Evolutionary conservation across 441 rosid species (phyloP).

Genomic region (Erysimum pusillum): DNA sequence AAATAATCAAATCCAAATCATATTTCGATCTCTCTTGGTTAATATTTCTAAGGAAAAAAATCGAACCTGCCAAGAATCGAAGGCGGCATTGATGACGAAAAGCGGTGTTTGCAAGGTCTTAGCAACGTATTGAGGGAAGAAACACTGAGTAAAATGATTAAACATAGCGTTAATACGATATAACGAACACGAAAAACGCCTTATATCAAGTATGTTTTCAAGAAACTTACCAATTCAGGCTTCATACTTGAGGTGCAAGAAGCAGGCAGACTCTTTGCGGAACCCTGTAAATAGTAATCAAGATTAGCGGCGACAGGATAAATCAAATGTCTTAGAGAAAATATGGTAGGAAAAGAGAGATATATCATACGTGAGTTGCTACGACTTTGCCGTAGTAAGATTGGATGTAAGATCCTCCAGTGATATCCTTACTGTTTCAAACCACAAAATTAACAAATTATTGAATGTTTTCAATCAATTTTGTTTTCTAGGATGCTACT

Average conservation of each 20-base stretch:
- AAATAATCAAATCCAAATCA: not conserved
- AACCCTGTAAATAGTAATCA: slow-evolving; percentile 59
- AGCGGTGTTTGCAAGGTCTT: slow-evolving; percentile 72
- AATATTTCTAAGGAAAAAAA: too few relatives aligned
- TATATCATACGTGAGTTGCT: slow-evolving; percentile 63
- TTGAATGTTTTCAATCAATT: too few relatives aligned
- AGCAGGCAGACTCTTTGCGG: slow-evolving; percentile 76
- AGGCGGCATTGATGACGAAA: slow-evolving; percentile 85
- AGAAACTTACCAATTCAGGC: slow-evolving; percentile 65
- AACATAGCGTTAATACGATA: not conserved
- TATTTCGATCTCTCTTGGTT: not conserved
- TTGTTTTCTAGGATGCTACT: too few relatives aligned
- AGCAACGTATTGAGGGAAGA: slow-evolving; percentile 88
- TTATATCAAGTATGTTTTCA: not conserved
- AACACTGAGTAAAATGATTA: slow-evolving; percentile 61
- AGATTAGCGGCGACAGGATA: not conserved
- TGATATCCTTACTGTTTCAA: slow-evolving; percentile 76
- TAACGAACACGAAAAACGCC: not conserved
- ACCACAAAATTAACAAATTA: not conserved
- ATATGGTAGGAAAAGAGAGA: slow-evolving; percentile 16
- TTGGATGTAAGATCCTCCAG: slow-evolving; percentile 70
- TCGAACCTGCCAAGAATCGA: slow-evolving; percentile 97
- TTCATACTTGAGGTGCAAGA: slow-evolving; percentile 78
- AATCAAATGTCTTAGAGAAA: not conserved
- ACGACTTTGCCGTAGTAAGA: slow-evolving; percentile 66